These are phyloP conservation scores for Eudorina sp. DNA, from an alignment of 139 green algal species.

Conservation along the genomic window DNA sequence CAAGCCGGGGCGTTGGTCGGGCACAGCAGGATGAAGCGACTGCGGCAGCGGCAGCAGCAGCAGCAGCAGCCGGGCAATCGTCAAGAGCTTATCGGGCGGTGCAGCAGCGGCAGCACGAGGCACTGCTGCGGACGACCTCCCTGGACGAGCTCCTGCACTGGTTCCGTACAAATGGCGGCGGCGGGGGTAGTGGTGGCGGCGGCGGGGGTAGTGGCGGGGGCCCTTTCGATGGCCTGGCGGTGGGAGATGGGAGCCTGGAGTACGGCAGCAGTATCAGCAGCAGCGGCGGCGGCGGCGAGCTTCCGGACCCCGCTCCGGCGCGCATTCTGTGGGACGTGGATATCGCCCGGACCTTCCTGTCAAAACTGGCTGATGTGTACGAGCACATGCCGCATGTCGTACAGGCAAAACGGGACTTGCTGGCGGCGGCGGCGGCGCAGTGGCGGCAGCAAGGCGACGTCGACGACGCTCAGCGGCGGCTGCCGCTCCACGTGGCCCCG, in stretches of 20 bases:
- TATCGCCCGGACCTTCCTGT: background rate
- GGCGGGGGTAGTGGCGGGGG: too few relatives aligned
- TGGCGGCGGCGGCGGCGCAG: background rate
- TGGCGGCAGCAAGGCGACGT: background rate
- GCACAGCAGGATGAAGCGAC: too few relatives aligned
- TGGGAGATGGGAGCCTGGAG: background rate
- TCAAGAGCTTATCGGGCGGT: too few relatives aligned
- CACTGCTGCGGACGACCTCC: background rate
- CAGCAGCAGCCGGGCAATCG: background rate
- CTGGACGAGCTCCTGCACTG: constrained; percentile 1
- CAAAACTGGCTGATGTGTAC: background rate
- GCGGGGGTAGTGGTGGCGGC: background rate
- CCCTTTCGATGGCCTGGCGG: too few relatives aligned
- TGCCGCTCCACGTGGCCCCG: background rate
- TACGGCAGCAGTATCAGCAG: background rate
- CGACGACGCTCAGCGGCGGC: background rate
- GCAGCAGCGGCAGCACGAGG: background rate
- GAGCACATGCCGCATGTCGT: constrained; percentile 3
- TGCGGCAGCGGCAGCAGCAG: constrained; percentile 1
- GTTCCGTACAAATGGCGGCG: background rate
- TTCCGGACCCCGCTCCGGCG: background rate
- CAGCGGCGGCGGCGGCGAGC: background rate
- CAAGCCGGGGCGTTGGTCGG: too few relatives aligned
- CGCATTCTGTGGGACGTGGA: too few relatives aligned
- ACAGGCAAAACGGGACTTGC: background rate